Conservation (phyloP, 2,329 filamentous ascomycete genomes). For the Fusarium xyrophilum region DNA sequence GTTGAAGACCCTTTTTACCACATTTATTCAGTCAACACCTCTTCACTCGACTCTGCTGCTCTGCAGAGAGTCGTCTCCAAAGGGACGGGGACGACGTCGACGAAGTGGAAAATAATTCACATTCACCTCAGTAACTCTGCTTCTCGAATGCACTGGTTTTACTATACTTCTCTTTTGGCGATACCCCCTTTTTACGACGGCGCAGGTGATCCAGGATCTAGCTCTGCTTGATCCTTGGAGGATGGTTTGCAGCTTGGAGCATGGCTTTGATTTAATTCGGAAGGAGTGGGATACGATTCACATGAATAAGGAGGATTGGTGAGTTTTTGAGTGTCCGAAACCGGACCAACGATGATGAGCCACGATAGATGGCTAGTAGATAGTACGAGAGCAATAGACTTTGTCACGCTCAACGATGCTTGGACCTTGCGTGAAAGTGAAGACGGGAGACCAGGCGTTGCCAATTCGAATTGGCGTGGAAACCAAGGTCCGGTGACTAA, state of each 20-base stretch:
- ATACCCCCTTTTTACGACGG: slow-evolving; percentile 45
- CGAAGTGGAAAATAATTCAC: slow-evolving; percentile 35
- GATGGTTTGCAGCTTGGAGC: slow-evolving; percentile 44
- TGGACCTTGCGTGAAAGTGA: neutral
- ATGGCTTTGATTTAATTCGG: slow-evolving; percentile 42
- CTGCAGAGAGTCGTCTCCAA: slow-evolving; percentile 30
- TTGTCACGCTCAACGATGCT: slow-evolving; percentile 21
- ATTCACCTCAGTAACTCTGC: slow-evolving; percentile 36
- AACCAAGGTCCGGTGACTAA: slow-evolving; percentile 29
- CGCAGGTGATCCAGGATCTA: slow-evolving; percentile 31
- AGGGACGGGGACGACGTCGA: slow-evolving; percentile 39
- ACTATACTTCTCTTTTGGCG: slow-evolving; percentile 45
- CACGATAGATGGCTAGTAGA: slow-evolving; percentile 35
- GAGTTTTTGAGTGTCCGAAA: slow-evolving; percentile 31
- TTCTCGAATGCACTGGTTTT: slow-evolving; percentile 37
- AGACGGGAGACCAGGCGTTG: neutral
- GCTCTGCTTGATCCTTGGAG: slow-evolving; percentile 13
- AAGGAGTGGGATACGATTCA: slow-evolving; percentile 39
- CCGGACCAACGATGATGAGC: slow-evolving; percentile 34
- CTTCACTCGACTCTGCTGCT: slow-evolving; percentile 39
- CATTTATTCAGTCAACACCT: slow-evolving; percentile 38
- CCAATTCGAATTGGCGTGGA: slow-evolving; percentile 4
- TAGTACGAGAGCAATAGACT: slow-evolving; percentile 37
- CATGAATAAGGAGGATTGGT: slow-evolving; percentile 39
- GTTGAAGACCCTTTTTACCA: slow-evolving; percentile 34